A percentile compares a stretch with the other conserved stretches of the same genome.
These are phyloP conservation scores for Aquilaria yunnanensis DNA, from an alignment of 345 rosid genomes.

Conservation along the genomic window DNA sequence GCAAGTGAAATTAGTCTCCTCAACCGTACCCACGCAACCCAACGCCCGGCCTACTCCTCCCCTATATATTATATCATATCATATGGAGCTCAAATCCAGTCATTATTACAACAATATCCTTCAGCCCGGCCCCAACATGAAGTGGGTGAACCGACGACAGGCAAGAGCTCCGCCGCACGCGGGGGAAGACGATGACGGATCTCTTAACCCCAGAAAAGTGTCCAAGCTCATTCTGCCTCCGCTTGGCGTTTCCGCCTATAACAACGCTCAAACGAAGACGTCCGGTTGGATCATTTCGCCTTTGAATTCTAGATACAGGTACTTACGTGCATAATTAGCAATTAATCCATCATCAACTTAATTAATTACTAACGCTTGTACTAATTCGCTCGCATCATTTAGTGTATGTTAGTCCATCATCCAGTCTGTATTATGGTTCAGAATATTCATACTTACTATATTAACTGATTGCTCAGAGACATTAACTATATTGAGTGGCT, in stretches of 20 bases:
- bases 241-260: conserved; percentile 57
- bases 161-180: neutral
- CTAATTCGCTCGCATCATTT: no score
- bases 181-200: conserved; percentile 30
- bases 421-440: neutral
- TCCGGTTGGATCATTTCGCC: conserved; percentile 69
- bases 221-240: conserved; percentile 92
- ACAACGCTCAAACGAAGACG: conserved; percentile 35
- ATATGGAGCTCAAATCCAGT: no score
- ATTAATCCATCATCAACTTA: neutral
- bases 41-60: no score
- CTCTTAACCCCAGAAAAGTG: conserved; percentile 43
- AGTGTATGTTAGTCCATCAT: no score
- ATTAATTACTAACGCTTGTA: neutral
- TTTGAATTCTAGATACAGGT: conserved; percentile 91
- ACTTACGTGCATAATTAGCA: neutral
- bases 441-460: neutral
- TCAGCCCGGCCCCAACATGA: conserved; percentile 8
- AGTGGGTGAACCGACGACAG: neutral
- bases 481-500: neutral
- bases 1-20: no score
- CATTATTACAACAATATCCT: no score
- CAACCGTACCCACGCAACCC: no score
- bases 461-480: neutral
- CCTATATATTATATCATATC: no score